Evolutionary conservation across 2,329 filamentous ascomycete species (phyloP), one percentile per base, ranked within the genome.

Genomic region (Colletotrichum spaethianum): DNA sequence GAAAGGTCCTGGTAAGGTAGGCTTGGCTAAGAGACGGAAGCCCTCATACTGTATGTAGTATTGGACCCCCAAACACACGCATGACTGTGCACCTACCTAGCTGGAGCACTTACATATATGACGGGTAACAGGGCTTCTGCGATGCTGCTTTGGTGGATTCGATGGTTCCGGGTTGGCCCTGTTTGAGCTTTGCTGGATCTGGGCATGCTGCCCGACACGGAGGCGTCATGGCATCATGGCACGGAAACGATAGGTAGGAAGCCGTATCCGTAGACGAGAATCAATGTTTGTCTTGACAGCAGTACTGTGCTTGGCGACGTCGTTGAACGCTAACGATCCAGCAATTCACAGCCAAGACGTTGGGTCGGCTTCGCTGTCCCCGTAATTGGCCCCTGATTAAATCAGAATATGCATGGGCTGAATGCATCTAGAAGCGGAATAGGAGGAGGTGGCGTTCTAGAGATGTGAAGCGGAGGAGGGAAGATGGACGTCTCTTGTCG

Each of bases 351-450:
- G 67, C 48, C 68, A 71, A 66, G 64, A 67, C 40, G 28, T 57
- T 20, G 56, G 56, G 31, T 44, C 16, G 46, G 33, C 68, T 36
- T 62, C 50, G 50, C 57, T 33, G 33, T 71, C 50, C 33, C 57
- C 46, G 56, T 55, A 40, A 61, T 60, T 31, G 67, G 52, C 60
- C 33, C 52, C 53, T 40, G 26, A 59, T 23, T 9, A 44, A 31
- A 52, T 38, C 28, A 46, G 53, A 20, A 57, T 56, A n/a, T 71
- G 55, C 68, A 71, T 56, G 48, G 63, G 52, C 65, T 38, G 65
- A 63, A 69, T 57, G 70, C 66, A 70, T 72, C 70, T 72, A 60
- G 70, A 72, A 70, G 66, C 70, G 48, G 40, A 48, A 55, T 55
- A 28, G 38, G 70, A 69, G 65, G 36, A 40, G 42, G 70, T 33